Conservation (phyloP, 2,329 filamentous ascomycete genomes). For the Talaromyces verruculosus region DNA sequence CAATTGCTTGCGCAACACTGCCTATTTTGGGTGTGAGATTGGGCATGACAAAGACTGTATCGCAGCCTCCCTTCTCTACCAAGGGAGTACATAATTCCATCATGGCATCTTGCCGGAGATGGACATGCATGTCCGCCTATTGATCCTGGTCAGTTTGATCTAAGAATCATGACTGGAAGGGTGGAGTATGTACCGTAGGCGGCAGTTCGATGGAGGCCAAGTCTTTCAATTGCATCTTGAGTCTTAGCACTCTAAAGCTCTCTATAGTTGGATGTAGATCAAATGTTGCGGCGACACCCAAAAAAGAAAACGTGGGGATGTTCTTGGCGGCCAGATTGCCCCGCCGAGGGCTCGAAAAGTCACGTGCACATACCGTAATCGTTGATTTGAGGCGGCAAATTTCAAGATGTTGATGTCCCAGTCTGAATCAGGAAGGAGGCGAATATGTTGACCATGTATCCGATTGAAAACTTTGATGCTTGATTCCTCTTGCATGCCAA, state of each 20-base stretch:
- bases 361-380: neutral
- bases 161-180: neutral
- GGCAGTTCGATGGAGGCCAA: constrained; percentile 20
- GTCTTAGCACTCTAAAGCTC: neutral
- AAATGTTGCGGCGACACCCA: neutral
- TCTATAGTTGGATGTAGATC: neutral
- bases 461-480: neutral
- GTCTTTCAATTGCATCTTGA: constrained; percentile 21
- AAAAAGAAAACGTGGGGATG: constrained; percentile 17
- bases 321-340: constrained; percentile 2
- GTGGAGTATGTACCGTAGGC: constrained; percentile 16
- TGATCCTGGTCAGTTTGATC: neutral
- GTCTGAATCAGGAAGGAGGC: neutral
- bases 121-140: constrained; percentile 48
- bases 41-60: constrained; percentile 62
- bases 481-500: neutral
- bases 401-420: neutral
- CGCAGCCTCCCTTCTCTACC: constrained; percentile 62
- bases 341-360: constrained; percentile 10
- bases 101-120: constrained; percentile 66
- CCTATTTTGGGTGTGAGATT: constrained; percentile 66
- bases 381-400: neutral
- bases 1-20: constrained; percentile 61
- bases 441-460: neutral
- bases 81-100: constrained; percentile 59